phyloP scores from a whole-genome alignment of 2,329 filamentous ascomycete species.

The Fusarium tricinctum region DNA sequence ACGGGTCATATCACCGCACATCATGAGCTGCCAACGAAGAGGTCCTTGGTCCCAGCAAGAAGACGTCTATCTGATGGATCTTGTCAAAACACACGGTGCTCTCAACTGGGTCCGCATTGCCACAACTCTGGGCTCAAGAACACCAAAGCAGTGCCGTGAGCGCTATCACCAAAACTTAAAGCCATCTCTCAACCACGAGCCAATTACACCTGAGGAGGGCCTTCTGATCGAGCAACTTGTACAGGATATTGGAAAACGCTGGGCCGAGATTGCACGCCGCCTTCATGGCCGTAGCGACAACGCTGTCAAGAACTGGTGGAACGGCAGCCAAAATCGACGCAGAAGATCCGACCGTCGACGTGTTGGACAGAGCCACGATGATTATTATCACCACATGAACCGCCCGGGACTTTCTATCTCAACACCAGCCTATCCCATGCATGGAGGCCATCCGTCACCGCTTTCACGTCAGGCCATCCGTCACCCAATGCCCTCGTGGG shows the following conservation, averaged over 20 bases:
- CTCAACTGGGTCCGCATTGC: conserved; percentile 94
- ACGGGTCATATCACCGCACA: conserved; percentile 6
- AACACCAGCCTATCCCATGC: conserved; percentile 35
- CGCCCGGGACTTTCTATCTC: conserved; percentile 52
- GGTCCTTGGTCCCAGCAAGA: conserved; percentile 88
- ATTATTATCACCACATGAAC: conserved; percentile 38
- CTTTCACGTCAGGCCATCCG: conserved; percentile 41
- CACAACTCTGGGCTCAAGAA: conserved; percentile 79
- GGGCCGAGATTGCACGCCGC: conserved; percentile 91
- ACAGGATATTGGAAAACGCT: conserved; percentile 82
- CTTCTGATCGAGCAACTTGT: conserved; percentile 83
- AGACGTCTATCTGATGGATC: conserved; percentile 76
- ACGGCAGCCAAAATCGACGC: conserved; percentile 89
- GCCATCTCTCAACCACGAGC: conserved; percentile 78
- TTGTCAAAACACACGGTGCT: conserved; percentile 79
- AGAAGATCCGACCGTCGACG: conserved; percentile 64
- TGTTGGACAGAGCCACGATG: conserved; percentile 44
- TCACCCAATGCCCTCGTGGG: conserved; percentile 41
- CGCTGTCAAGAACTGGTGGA: conserved; percentile 98
- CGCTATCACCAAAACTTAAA: conserved; percentile 95
- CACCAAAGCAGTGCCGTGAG: conserved; percentile 95
- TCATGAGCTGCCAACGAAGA: conserved; percentile 59
- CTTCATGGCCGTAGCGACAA: conserved; percentile 92
- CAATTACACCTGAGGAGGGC: conserved; percentile 79
- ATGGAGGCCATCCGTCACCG: conserved; percentile 34